Base-by-base conservation (phyloP, 345 rosid species). In the Toxicodendron radicans region DNA sequence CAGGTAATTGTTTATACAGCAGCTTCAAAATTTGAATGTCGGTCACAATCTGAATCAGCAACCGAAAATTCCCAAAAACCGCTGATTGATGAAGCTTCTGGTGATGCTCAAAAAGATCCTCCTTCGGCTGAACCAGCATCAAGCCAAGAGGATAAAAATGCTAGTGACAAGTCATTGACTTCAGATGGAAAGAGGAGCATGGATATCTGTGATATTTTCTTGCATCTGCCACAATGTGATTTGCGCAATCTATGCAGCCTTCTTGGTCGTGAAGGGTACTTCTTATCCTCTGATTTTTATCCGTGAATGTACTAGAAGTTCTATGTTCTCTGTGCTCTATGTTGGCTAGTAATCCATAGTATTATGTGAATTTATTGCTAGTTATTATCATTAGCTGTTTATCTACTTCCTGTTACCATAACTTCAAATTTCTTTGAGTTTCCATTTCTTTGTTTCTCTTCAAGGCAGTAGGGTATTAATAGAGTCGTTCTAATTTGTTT, bases 211-310 rank as follows among this genome's bases (percentile, higher is more conserved):
- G 83, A 79, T 75, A 80, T 90, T 71, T 89, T 95, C 86, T 64
- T 84, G 87, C 88, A 83, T 79, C 74, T 95, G 83, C 98, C 99
- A 53, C 88, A 85, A 76, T 76, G 90, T 61, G 97, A 89, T 78
- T 85, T 95, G 79, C 43, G 90, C 81, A 91, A 90, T 81, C 80
- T 95, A 70, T 90, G 94, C 81, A 65, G 79, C 77, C 95, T 95
- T 83, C 98, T 95, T 80, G 98, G 97, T 72, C 81, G 76, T 77
- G 94, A 91, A 69, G 98, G 98, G 99, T 95, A 88, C 18, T 30
- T 62, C 67, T 66, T 30, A 13, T 62, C 24, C n/a, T 66, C 33
- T 49, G 18, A 14, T 61, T 62, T 53, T 71, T 60, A 52, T 70
- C 56, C 64, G n/a, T 63, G 57, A 53, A 66, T 75, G 41, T 69